These are phyloP conservation scores for Onygenales sp. DNA, from an alignment of 2,329 filamentous ascomycete species.

Conservation along the genomic window DNA sequence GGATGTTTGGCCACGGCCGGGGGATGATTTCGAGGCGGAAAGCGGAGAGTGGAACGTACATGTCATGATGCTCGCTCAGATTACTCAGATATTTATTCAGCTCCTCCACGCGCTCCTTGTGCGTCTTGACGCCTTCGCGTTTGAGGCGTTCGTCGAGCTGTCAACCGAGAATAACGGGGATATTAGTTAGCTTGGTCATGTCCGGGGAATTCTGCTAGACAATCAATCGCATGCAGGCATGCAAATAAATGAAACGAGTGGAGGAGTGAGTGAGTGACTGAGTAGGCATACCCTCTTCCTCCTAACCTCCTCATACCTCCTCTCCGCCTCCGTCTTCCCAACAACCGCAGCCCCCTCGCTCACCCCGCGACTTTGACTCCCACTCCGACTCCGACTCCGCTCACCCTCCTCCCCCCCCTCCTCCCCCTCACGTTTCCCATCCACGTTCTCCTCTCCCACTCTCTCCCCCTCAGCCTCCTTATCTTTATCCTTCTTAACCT, in stretches of 20 bases:
- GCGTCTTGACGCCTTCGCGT: constrained; percentile 83
- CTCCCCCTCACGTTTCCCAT: constrained; percentile 10
- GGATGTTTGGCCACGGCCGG: background rate
- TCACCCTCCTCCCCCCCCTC: constrained; percentile 16
- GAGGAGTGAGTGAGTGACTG: constrained; percentile 4
- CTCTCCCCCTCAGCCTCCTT: constrained; percentile 14
- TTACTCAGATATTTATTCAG: constrained; percentile 87
- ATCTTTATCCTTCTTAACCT: constrained; percentile 16
- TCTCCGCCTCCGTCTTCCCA: constrained; percentile 77
- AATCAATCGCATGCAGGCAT: background rate
- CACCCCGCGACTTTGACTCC: constrained; percentile 5
- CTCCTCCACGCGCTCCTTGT: constrained; percentile 94
- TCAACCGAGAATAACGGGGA: constrained; percentile 2
- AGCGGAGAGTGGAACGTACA: constrained; percentile 43
- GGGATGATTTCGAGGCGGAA: background rate
- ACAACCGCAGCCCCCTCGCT: constrained; percentile 21
- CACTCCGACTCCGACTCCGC: constrained; percentile 1
- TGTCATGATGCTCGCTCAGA: constrained; percentile 95
- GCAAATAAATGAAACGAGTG: too few relatives aligned
- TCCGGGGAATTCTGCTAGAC: background rate
- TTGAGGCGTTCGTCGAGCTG: constrained; percentile 74
- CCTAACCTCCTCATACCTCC: constrained; percentile 67
- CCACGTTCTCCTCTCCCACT: constrained; percentile 9
- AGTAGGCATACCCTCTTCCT: constrained; percentile 60
- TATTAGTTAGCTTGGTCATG: constrained; percentile 7